Conservation (phyloP, 2,329 filamentous ascomycete species). For the Chaetomium olivaceum region DNA sequence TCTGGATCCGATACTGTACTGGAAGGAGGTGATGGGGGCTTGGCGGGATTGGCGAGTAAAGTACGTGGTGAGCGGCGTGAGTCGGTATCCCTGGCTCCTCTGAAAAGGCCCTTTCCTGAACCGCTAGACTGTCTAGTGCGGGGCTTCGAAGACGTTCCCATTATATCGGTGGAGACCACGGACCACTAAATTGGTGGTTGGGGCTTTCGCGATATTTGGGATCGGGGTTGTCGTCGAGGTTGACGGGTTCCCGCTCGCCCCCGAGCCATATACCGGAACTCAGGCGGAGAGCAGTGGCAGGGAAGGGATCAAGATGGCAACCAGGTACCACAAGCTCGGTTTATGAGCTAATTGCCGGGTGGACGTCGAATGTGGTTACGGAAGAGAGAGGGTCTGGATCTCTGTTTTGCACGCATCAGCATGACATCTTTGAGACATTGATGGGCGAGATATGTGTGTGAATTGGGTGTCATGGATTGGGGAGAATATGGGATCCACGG, state of each 20-base stretch:
- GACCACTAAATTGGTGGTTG: conserved; percentile 12
- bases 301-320: neutral
- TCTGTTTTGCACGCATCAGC: conserved; percentile 27
- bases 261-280: conserved; percentile 22
- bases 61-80: conserved; percentile 37
- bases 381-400: conserved; percentile 17
- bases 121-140: conserved; percentile 31
- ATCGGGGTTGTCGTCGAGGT: conserved; percentile 23
- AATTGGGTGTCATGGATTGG: neutral
- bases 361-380: conserved; percentile 20
- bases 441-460: neutral
- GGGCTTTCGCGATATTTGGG: conserved; percentile 16
- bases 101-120: conserved; percentile 35
- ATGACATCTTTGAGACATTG: conserved; percentile 8
- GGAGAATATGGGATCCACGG: neutral
- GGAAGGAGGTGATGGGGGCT: conserved; percentile 25
- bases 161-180: conserved; percentile 24
- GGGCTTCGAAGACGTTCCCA: conserved; percentile 31
- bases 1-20: conserved; percentile 24
- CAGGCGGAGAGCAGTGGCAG: neutral
- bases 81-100: conserved; percentile 38
- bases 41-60: conserved; percentile 26
- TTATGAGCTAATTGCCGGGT: conserved; percentile 19
- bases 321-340: conserved; percentile 18
- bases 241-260: conserved; percentile 26